Evolutionary conservation across 805 yeast species (phyloP).

Genomic region (Candida alai): DNA sequence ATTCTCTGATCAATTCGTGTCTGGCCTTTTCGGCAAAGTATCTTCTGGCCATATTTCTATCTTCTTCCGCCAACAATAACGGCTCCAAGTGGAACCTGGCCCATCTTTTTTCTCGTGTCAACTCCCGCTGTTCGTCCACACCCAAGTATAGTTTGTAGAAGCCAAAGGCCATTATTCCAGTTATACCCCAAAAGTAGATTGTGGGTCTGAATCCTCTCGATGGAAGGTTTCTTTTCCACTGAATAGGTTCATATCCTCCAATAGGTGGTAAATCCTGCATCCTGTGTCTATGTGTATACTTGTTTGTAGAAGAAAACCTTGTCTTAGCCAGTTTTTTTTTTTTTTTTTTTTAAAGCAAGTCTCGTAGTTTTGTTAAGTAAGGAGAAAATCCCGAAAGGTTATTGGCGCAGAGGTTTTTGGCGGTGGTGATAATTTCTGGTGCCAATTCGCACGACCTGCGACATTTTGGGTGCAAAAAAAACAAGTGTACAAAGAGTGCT

Average conservation of each 20-base stretch:
- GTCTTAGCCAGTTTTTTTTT: slow-evolving; percentile 2
- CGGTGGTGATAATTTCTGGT: too few relatives aligned
- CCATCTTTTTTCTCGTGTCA: slow-evolving; percentile 74
- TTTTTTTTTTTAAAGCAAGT: not conserved
- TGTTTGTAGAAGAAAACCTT: not conserved
- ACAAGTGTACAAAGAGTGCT: too few relatives aligned
- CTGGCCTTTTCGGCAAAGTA: slow-evolving; percentile 59
- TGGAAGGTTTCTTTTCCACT: slow-evolving; percentile 86
- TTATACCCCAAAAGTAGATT: slow-evolving; percentile 61
- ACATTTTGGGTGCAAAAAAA: too few relatives aligned
- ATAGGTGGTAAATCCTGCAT: slow-evolving; percentile 85
- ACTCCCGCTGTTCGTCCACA: slow-evolving; percentile 71
- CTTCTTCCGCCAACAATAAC: slow-evolving; percentile 75
- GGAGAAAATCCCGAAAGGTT: too few relatives aligned
- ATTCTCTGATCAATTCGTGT: slow-evolving; percentile 51
- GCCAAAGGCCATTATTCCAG: slow-evolving; percentile 66
- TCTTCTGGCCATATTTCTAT: slow-evolving; percentile 73
- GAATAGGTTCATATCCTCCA: slow-evolving; percentile 82
- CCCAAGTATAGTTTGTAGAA: slow-evolving; percentile 64
- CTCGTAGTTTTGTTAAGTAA: too few relatives aligned
- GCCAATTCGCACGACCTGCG: too few relatives aligned
- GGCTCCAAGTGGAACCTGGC: slow-evolving; percentile 71
- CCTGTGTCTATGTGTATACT: slow-evolving; percentile 1
- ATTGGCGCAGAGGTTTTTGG: too few relatives aligned
- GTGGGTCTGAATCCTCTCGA: slow-evolving; percentile 80